These are phyloP conservation scores for Elongisporangium prolatum DNA, from an alignment of 352 stramenopile species.

Conservation along the genomic window DNA sequence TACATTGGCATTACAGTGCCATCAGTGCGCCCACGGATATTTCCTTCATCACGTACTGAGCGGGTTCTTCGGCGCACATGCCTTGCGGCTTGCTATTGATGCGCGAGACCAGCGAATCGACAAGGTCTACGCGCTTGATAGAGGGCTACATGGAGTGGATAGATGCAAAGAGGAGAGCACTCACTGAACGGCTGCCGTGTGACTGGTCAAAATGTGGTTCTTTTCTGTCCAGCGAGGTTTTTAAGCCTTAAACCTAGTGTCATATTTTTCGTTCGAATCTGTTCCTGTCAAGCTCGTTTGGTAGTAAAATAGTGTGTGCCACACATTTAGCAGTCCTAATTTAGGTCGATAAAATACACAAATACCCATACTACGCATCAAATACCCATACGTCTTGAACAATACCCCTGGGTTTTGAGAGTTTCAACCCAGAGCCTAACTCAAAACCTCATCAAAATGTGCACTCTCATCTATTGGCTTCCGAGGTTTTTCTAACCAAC, in stretches of 20 bases:
- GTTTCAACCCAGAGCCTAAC: neutral
- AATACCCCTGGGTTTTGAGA: neutral
- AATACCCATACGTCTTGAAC: neutral
- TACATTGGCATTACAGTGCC: conserved; percentile 80
- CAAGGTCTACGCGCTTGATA: too few species aligned
- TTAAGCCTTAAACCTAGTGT: too few species aligned
- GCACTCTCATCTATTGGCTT: neutral
- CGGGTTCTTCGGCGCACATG: conserved; percentile 73
- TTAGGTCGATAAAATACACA: too few species aligned
- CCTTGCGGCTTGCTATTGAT: conserved; percentile 93
- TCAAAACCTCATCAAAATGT: neutral
- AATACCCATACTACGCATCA: neutral
- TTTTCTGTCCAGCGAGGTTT: too few species aligned
- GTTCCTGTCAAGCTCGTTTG: too few species aligned
- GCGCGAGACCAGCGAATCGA: conserved; percentile 86
- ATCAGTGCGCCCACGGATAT: conserved; percentile 83
- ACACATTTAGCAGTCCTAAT: too few species aligned
- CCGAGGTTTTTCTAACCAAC: neutral
- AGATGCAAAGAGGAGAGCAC: too few species aligned
- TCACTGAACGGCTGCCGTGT: too few species aligned
- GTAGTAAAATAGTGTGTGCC: too few species aligned
- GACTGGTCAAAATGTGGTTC: too few species aligned
- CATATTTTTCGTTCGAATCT: too few species aligned
- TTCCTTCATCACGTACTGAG: conserved; percentile 91
- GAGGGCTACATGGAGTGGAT: too few species aligned